Evolutionary conservation across 2,329 filamentous ascomycete species (phyloP).

Genomic region (Pseudocercospora vitis): DNA sequence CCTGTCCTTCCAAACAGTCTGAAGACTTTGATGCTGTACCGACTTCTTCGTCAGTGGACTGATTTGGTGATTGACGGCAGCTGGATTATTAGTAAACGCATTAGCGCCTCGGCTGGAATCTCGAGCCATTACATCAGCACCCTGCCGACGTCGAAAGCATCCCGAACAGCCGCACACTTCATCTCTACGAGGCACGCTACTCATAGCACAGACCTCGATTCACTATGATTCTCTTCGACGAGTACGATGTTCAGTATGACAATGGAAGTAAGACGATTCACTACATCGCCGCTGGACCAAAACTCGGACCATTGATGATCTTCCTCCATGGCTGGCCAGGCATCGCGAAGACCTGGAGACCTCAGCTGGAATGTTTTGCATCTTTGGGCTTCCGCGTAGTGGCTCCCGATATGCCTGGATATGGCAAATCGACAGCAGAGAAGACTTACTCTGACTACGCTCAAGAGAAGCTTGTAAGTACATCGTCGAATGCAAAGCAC

Average conservation of each 20-base stretch:
- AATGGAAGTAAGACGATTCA: neutral
- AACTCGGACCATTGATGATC: slow-evolving; percentile 23
- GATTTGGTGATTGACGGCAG: too few species aligned
- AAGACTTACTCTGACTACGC: slow-evolving; percentile 32
- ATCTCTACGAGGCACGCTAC: neutral
- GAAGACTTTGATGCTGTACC: too few species aligned
- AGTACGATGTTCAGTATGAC: neutral
- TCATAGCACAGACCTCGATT: neutral
- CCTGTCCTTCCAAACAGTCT: neutral
- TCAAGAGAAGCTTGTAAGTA: slow-evolving; percentile 31
- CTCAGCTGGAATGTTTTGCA: slow-evolving; percentile 36
- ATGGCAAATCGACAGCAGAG: slow-evolving; percentile 35
- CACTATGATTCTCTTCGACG: neutral
- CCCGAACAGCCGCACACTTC: too few species aligned
- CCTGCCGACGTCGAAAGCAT: neutral
- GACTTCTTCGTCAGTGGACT: too few species aligned
- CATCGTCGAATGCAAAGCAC: too few species aligned
- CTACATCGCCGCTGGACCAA: slow-evolving; percentile 25
- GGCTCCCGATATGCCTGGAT: slow-evolving; percentile 39
- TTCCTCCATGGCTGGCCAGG: slow-evolving; percentile 37
- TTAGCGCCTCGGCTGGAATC: too few species aligned
- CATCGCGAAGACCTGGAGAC: slow-evolving; percentile 38
- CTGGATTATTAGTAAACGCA: too few species aligned
- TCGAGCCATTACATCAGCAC: neutral
- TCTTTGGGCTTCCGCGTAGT: slow-evolving; percentile 27